These are phyloP conservation scores for Mesostigma viride DNA, from an alignment of 139 green algal genomes.

Conservation along the genomic window DNA sequence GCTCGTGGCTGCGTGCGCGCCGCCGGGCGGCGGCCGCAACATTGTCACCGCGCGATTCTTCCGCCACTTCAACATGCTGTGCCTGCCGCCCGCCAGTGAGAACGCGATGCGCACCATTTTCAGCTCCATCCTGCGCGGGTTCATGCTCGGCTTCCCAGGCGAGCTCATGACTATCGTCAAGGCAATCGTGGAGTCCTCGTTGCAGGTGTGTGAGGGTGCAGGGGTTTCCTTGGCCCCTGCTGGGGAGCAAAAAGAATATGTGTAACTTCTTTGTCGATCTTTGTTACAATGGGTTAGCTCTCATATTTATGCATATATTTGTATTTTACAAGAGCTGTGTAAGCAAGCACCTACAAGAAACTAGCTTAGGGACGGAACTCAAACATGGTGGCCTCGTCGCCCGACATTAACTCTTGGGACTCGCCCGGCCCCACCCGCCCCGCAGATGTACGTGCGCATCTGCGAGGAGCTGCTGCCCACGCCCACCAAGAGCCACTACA, in stretches of 20 bases:
- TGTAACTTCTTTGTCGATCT: no score
- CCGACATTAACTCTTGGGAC: no score
- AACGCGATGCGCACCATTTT: slow-evolving; percentile 63
- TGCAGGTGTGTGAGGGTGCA: no score
- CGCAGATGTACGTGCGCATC: slow-evolving; percentile 44
- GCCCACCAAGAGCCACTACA: slow-evolving; percentile 65
- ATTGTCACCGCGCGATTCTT: slow-evolving; percentile 60
- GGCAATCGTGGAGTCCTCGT: slow-evolving; percentile 53
- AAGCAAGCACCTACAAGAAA: no score
- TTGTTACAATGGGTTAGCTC: no score
- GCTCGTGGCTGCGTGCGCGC: slow-evolving; percentile 56
- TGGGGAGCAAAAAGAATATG: no score
- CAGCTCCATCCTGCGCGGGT: slow-evolving; percentile 57
- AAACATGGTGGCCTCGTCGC: no score
- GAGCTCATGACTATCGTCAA: slow-evolving; percentile 53
- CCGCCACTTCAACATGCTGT: slow-evolving; percentile 72
- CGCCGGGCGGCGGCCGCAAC: slow-evolving; percentile 63
- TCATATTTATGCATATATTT: no score
- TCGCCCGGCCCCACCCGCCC: no score
- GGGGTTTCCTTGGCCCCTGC: no score
- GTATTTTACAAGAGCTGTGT: no score
- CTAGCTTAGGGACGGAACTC: no score
- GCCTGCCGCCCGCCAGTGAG: slow-evolving; percentile 50
- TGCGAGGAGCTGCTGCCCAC: slow-evolving; percentile 43
- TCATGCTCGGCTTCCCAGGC: slow-evolving; percentile 51